A percentile compares a stretch with the other conserved stretches of the same genome.
phyloP scores from a whole-genome alignment of 805 yeast genomes.

The Metschnikowia orientalis region DNA sequence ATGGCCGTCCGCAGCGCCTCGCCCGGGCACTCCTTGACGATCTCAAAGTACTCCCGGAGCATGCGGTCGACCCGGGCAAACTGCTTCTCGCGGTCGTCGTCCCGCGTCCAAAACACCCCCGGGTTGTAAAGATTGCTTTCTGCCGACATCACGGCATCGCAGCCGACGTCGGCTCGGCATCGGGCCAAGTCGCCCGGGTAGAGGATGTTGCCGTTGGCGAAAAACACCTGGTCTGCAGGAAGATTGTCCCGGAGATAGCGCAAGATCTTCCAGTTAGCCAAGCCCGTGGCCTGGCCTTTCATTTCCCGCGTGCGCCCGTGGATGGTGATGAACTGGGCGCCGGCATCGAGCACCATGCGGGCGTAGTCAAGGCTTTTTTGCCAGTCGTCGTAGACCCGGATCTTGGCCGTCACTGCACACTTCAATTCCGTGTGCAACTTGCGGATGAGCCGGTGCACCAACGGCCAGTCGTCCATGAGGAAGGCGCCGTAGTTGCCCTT shows the following conservation, averaged over 20 bases:
- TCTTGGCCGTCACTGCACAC: constrained; percentile 93
- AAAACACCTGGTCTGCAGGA: constrained; percentile 76
- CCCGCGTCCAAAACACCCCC: constrained; percentile 68
- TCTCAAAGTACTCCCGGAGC: constrained; percentile 82
- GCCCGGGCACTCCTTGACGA: constrained; percentile 58
- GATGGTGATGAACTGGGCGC: constrained; percentile 91
- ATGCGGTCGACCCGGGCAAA: constrained; percentile 84
- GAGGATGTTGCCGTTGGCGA: constrained; percentile 92
- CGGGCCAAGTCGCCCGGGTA: constrained; percentile 80
- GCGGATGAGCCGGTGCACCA: constrained; percentile 66
- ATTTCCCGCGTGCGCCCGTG: constrained; percentile 96
- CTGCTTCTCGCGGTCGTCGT: constrained; percentile 52
- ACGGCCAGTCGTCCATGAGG: constrained; percentile 94
- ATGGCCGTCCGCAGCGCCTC: constrained; percentile 76
- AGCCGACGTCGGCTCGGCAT: constrained; percentile 56
- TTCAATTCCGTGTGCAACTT: constrained; percentile 70
- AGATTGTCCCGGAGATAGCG: constrained; percentile 72
- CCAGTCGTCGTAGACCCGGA: constrained; percentile 80
- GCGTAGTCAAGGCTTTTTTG: constrained; percentile 85
- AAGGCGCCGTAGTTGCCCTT: constrained; percentile 96
- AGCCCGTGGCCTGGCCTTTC: constrained; percentile 95
- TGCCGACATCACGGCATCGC: constrained; percentile 96
- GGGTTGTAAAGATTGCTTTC: constrained; percentile 95
- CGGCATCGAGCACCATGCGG: constrained; percentile 80
- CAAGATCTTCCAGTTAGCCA: constrained; percentile 88